A percentile compares a stretch with the other conserved stretches of the same genome.
These are phyloP conservation scores for Verticillium tricorpus DNA, from an alignment of 2,329 filamentous ascomycete species.

Conservation along the genomic window DNA sequence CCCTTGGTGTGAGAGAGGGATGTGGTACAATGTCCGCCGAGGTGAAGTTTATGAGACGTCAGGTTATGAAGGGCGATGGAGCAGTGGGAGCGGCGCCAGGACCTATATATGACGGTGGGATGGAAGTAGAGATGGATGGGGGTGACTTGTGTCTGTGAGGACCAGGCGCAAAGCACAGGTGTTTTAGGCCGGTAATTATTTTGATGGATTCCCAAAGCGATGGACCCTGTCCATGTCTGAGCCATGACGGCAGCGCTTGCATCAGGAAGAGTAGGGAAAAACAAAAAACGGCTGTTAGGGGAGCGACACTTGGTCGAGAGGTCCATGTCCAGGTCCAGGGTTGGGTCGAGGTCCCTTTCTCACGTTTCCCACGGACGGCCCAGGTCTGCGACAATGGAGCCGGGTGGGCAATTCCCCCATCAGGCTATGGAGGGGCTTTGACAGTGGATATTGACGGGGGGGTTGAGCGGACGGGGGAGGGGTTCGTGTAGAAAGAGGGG, in stretches of 20 bases:
- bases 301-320: constrained; percentile 6
- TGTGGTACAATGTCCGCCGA: background rate
- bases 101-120: constrained; percentile 3
- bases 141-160: background rate
- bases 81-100: background rate
- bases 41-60: background rate
- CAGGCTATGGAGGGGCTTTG: constrained; percentile 15
- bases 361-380: constrained; percentile 3
- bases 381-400: constrained; percentile 15
- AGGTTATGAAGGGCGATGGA: background rate
- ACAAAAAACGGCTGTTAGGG: constrained; percentile 5
- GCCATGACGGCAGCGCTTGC: constrained; percentile 16
- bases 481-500: constrained; percentile 3
- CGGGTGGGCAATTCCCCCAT: constrained; percentile 13
- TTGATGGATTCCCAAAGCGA: constrained; percentile 1
- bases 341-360: constrained; percentile 10
- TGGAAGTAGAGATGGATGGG: background rate
- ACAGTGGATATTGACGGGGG: constrained; percentile 11
- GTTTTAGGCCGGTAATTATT: constrained; percentile 4
- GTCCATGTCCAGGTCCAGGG: constrained; percentile 9
- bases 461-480: constrained; percentile 9
- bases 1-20: background rate
- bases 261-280: constrained; percentile 1
- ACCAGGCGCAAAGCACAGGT: constrained; percentile 1
- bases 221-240: constrained; percentile 14